These are phyloP conservation scores for Solanum bulbocastanum DNA, from an alignment of 257 asterid species.

Conservation along the genomic window DNA sequence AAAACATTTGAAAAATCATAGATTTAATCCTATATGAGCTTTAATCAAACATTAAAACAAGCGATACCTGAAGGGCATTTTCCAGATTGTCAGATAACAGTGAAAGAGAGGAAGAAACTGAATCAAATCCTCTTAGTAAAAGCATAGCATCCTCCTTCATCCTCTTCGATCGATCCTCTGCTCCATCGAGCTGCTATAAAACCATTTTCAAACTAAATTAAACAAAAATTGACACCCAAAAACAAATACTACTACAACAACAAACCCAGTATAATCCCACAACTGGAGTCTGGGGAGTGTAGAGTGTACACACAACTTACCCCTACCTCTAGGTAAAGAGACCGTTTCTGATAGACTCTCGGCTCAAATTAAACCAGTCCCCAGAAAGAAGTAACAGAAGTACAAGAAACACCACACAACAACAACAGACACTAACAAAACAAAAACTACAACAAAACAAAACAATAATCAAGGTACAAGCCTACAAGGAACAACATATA, in stretches of 20 bases:
- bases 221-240: not conserved
- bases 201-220: not conserved
- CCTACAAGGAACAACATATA: not conserved
- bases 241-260: not conserved
- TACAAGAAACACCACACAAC: not conserved
- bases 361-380: not conserved
- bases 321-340: not conserved
- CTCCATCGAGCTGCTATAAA: conserved; percentile 29
- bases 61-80: conserved; percentile 67
- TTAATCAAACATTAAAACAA: not conserved
- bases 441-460: not conserved
- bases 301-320: not conserved
- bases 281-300: not conserved
- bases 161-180: conserved; percentile 21
- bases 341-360: not conserved
- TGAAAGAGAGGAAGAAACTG: conserved; percentile 68
- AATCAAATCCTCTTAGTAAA: conserved; percentile 38
- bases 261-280: not conserved
- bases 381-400: too few species aligned
- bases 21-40: not conserved
- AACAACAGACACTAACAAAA: not conserved
- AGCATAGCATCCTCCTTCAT: conserved; percentile 39
- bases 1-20: not conserved
- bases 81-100: conserved; percentile 65
- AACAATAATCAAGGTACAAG: not conserved